Evolutionary conservation across 163 green algal species (phyloP).

Genomic region (Coccomyxa subellipsoidea): DNA sequence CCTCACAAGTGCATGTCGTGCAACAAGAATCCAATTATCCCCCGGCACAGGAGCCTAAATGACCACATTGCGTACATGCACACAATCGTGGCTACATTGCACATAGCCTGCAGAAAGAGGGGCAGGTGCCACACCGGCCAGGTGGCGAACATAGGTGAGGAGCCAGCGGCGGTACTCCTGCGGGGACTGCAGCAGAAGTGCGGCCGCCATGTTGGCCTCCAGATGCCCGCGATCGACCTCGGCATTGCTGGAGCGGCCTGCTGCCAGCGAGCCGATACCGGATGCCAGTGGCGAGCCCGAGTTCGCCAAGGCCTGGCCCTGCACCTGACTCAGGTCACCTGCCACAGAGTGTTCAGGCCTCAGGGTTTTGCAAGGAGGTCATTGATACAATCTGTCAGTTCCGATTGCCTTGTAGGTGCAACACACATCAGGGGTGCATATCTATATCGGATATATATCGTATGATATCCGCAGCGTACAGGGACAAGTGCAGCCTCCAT

Average conservation of each 20-base stretch:
- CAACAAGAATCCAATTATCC: too few species aligned
- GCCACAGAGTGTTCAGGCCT: background rate
- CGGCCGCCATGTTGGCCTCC: conserved; percentile 61
- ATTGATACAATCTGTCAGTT: background rate
- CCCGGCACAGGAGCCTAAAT: too few species aligned
- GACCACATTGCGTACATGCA: background rate
- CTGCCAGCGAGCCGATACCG: background rate
- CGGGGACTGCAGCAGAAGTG: conserved; percentile 48
- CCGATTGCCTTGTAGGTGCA: background rate
- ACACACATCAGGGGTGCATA: too few species aligned
- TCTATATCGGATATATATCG: too few species aligned
- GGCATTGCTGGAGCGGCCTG: background rate
- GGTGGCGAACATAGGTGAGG: conserved; percentile 52
- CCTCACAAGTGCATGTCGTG: background rate
- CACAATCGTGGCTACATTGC: too few species aligned
- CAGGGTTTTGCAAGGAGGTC: background rate
- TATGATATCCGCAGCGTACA: too few species aligned
- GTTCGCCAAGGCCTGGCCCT: background rate
- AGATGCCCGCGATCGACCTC: conserved; percentile 41
- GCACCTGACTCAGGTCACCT: conserved; percentile 5
- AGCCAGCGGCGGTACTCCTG: conserved; percentile 70
- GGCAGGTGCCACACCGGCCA: conserved; percentile 25
- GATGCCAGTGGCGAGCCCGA: background rate
- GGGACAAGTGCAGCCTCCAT: background rate
- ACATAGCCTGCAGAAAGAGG: background rate